Conservation (phyloP, 106 monocot genomes). For the Dactylorhiza incarnata region DNA sequence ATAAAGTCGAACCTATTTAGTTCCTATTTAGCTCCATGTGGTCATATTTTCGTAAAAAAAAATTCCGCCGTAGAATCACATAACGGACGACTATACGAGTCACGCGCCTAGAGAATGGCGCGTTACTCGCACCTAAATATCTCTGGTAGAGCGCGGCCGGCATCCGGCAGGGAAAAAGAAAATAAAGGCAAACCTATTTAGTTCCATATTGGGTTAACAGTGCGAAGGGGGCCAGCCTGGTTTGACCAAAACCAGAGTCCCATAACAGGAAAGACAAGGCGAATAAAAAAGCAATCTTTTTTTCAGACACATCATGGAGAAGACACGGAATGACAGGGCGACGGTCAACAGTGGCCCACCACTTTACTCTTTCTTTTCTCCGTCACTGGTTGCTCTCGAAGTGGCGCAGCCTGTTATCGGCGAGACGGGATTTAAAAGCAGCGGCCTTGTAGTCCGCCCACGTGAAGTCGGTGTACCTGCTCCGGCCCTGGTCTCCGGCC, state of each 20-base stretch:
- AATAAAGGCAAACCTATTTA: constrained; percentile 5
- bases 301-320: background rate
- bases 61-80: too few species aligned
- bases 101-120: too few species aligned
- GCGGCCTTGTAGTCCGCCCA: constrained; percentile 89
- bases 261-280: background rate
- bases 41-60: too few species aligned
- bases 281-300: background rate
- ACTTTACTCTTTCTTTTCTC: too few species aligned
- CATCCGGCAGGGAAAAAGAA: background rate
- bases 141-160: too few species aligned
- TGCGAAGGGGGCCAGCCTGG: background rate
- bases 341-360: background rate
- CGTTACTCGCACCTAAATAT: too few species aligned
- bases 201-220: background rate
- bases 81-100: too few species aligned
- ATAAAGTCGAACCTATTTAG: too few species aligned
- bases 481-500: constrained; percentile 31
- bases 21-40: too few species aligned
- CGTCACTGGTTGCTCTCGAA: constrained; percentile 39
- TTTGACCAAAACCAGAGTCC: background rate
- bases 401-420: constrained; percentile 59
- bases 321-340: too few species aligned
- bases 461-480: constrained; percentile 75
- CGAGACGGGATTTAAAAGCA: constrained; percentile 67